phyloP scores from a whole-genome alignment of 2,329 filamentous ascomycete genomes.

The Neofusicoccum sp. region DNA sequence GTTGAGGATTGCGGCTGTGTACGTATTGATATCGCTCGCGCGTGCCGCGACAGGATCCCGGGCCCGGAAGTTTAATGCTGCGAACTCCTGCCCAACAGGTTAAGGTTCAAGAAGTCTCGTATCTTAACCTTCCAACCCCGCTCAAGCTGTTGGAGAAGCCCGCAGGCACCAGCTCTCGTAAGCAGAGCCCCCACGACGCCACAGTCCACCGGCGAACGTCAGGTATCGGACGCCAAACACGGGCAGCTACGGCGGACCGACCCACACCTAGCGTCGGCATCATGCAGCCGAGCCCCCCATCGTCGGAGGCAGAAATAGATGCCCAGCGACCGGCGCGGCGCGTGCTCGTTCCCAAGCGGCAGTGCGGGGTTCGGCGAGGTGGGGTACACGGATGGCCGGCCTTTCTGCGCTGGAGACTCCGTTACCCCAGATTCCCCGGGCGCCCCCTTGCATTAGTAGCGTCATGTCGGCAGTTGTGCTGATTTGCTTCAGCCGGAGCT shows the following conservation, averaged over 20 bases:
- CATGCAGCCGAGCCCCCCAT: not conserved
- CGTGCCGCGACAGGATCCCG: not conserved
- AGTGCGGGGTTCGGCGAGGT: not conserved
- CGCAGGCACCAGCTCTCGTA: not conserved
- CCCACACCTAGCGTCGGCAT: not conserved
- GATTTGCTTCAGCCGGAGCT: conserved; percentile 25
- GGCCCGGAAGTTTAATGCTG: not conserved
- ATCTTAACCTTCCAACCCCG: not conserved
- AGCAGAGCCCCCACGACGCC: not conserved
- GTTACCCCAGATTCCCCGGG: conserved; percentile 18
- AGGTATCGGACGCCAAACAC: too few relatives aligned
- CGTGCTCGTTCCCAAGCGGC: too few relatives aligned
- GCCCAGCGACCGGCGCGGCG: not conserved
- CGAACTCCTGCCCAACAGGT: not conserved
- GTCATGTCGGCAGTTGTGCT: conserved; percentile 6
- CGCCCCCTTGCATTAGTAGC: conserved; percentile 18
- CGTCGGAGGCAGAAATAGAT: not conserved
- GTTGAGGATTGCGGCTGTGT: not conserved
- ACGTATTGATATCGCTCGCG: not conserved
- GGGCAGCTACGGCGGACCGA: not conserved
- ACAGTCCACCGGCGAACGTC: not conserved
- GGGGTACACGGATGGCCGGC: not conserved
- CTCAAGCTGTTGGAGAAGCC: not conserved
- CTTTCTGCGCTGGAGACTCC: not conserved
- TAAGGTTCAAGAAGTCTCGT: not conserved